Conservation (phyloP, 73 alveolate genomes). For the Durusdinium trenchii region DNA sequence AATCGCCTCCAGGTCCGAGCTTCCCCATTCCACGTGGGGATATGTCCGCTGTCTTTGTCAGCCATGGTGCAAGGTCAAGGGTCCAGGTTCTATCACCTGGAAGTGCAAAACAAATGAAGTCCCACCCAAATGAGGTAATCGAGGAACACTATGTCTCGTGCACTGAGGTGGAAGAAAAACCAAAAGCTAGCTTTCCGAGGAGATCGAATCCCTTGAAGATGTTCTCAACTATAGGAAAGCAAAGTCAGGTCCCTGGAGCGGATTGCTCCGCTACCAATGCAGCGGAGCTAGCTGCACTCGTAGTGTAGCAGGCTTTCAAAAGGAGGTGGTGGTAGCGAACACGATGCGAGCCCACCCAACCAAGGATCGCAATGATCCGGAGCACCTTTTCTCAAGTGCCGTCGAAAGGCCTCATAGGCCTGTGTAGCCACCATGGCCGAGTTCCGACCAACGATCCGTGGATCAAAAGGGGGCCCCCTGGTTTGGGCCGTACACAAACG, state of each 20-base stretch:
- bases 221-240: not conserved
- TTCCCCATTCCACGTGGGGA: not conserved
- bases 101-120: not conserved
- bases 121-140: not conserved
- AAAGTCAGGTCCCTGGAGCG: not conserved
- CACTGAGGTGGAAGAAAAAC: not conserved
- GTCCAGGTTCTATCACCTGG: not conserved
- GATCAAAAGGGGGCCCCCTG: no score
- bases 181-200: not conserved
- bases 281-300: no score
- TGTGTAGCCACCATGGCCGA: no score
- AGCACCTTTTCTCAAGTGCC: no score
- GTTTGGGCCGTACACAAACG: no score
- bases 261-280: constrained; percentile 50
- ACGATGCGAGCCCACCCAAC: no score
- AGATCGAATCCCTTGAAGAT: not conserved
- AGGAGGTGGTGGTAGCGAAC: no score
- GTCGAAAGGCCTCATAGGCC: no score
- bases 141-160: not conserved
- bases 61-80: not conserved
- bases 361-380: no score
- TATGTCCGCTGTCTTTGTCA: not conserved
- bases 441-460: no score
- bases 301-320: no score
- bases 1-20: not conserved